Base-by-base conservation (phyloP, 345 rosid species). In the Alliaria petiolata region DNA sequence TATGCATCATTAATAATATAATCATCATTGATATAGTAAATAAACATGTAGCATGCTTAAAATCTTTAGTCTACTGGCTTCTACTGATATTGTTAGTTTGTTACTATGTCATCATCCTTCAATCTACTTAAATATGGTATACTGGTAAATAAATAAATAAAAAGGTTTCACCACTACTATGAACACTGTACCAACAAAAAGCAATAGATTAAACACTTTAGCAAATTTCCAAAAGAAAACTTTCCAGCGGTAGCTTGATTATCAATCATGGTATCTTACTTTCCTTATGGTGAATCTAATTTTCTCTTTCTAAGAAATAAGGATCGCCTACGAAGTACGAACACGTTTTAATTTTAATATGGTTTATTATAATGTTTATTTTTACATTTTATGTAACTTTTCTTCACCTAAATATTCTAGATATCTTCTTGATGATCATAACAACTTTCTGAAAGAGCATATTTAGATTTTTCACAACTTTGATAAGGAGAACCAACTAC, bases 231-330 rank as follows among this genome's bases (percentile, higher is more conserved):
- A 65, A 66, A 57, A 58, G 31, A 66, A 38, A 66, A 31, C 61
- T 66, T 74, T 74, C 0, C 39, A 74, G 3, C 46, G 44, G 62
- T 74, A 49, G 62, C 72, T 67, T 74, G 62, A 67, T 49, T 51
- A 67, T 74, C 73, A 74, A 60, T 60, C 63, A 43, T 67, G 74
- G 74, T 60, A 75, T 67, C 68, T 35, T 50, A 28, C 17, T 46
- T 73, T 74, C 15, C 12, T 49, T 28, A 8, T 14, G 65, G 44
- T 65, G 65, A 72, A 26, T 72, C 16, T 65, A 26, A 28, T 45
- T 43, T 62, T 72, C 7, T 12, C 65, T 49, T 65, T 56, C 13
- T 20, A 1, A 58, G 3, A 28, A 47, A 49, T 19, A 57, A 9
- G 31, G 19, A 66, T 46, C 22, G 17, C 25, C 15, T n/a, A 59